phyloP scores from a whole-genome alignment of 2,329 filamentous ascomycete species.

The Talaromyces sp. region DNA sequence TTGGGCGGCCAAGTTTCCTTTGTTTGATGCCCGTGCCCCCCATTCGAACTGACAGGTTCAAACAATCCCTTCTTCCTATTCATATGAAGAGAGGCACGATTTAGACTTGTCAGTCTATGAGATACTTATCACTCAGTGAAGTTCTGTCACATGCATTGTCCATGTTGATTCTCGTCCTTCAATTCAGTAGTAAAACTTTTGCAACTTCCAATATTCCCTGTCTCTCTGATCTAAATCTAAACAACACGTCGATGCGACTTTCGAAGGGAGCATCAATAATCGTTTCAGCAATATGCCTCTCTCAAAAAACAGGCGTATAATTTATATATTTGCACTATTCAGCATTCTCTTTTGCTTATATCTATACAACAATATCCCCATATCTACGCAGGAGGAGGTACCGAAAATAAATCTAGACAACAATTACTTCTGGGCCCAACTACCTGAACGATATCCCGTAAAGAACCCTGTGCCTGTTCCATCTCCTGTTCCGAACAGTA shows the following conservation, averaged over 20 bases:
- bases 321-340: background rate
- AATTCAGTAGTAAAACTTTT: background rate
- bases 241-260: background rate
- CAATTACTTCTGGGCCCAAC: constrained; percentile 5
- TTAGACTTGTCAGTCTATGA: background rate
- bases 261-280: background rate
- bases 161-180: background rate
- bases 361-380: background rate
- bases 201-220: background rate
- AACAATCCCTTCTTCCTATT: background rate
- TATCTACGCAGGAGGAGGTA: background rate
- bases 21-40: background rate
- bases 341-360: background rate
- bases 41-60: background rate
- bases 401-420: background rate
- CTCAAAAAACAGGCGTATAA: background rate
- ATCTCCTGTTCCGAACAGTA: background rate
- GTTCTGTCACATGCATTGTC: background rate
- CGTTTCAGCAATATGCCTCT: background rate
- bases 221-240: too few species aligned
- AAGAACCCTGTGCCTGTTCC: background rate
- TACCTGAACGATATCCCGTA: constrained; percentile 1
- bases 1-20: background rate
- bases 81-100: background rate
- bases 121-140: background rate